Base-by-base conservation (phyloP, 495 filamentous ascomycete species). In the Emericellopsis terricola region DNA sequence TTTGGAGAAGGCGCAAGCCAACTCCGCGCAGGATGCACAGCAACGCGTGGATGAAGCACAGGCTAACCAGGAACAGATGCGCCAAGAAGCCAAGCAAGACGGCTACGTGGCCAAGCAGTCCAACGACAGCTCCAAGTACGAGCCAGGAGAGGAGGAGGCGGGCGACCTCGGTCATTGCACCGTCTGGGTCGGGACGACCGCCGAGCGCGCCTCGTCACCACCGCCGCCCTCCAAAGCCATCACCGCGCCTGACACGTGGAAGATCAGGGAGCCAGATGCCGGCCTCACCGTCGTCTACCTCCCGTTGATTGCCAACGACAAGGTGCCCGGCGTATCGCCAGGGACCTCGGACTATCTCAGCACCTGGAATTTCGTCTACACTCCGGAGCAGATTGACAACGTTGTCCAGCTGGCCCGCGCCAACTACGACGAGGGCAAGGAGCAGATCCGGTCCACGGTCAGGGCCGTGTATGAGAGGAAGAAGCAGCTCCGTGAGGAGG, bases 341-440 rank as follows among this genome's bases (percentile, higher is more conserved):
- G 69, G 76, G 21, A 69, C 62, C 9, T 73, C 69, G 38, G 80
- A 85, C 32, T 97, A 85, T 59, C 68, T 94, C 53, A 81, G 73
- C 43, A 97, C 89, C 1, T 96, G 89, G 89, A 97, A 94, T 51
- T 94, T 94, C 49, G 73, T 92, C 28, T 94, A 92, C 54, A 84
- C 79, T 21, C 79, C 84, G 0, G 68, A 82, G 37, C 75, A 94
- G 46, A 65, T 94, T 30, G 86, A 93, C 34, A 64, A 68, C 15
- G 78, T 87, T 0, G 75, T 91, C 7, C 66, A 68, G 15, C 67
- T 97, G 6, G 86, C 89, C 1, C 68, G 72, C 38, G 81, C 82
- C 2, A 97, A 97, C 52, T 97, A 81, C 41, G 65, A 62, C 4
- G 78, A 89, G 49, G 83, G 89, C 1, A 62, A 68, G 36, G 77